Percentiles rank a stretch among this genome's conserved stretches.
phyloP scores from a whole-genome alignment of 768 basidiomycete genomes.

The Daedaleopsis nitida region DNA sequence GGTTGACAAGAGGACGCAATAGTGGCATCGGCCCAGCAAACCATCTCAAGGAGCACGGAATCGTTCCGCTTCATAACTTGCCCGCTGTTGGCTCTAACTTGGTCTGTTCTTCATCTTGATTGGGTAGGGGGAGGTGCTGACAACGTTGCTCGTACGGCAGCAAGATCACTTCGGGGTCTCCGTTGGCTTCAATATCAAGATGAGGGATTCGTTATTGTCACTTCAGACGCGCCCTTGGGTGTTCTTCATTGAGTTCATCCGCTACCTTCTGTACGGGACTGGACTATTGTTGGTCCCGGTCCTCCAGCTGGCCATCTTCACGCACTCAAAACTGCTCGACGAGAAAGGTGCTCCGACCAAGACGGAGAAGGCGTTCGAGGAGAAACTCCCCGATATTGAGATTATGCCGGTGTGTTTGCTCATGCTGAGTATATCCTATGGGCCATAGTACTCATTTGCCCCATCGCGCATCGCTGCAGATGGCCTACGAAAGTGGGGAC shows the following conservation, averaged over 20 bases:
- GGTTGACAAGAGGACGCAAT: background rate
- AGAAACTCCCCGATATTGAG: constrained; percentile 42
- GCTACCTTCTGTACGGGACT: constrained; percentile 36
- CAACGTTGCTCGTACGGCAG: constrained; percentile 14
- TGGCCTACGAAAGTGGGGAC: constrained; percentile 22
- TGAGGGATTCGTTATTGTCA: constrained; percentile 34
- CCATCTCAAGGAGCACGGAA: constrained; percentile 25
- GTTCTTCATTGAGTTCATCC: constrained; percentile 34
- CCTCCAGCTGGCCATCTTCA: constrained; percentile 36
- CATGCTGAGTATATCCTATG: background rate
- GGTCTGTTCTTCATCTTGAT: constrained; percentile 1
- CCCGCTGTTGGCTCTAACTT: constrained; percentile 33
- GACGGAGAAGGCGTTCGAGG: constrained; percentile 15
- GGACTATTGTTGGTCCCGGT: constrained; percentile 36
- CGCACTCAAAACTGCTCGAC: constrained; percentile 32
- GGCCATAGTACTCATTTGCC: no score
- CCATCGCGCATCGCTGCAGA: background rate
- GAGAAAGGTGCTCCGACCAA: constrained; percentile 12
- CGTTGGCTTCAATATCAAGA: constrained; percentile 34
- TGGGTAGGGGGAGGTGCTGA: background rate
- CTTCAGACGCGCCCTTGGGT: constrained; percentile 30
- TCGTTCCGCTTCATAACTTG: constrained; percentile 23
- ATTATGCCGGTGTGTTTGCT: constrained; percentile 34
- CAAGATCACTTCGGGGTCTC: constrained; percentile 44
- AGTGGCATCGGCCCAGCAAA: constrained; percentile 30